Evolutionary conservation across 208 protist species (phyloP).

Genomic region (Naegleria fowleri): DNA sequence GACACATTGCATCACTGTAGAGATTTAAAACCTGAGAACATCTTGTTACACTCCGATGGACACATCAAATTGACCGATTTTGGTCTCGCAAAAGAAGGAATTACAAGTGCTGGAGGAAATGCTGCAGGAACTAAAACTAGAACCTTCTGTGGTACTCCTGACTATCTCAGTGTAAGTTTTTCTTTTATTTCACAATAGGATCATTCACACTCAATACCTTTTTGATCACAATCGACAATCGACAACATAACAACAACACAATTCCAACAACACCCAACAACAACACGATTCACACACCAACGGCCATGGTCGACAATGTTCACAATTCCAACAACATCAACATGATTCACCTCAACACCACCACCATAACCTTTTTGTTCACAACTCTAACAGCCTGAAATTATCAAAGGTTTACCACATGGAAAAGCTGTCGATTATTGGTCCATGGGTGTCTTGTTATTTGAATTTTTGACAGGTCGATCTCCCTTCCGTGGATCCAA

Average conservation of each 20-base stretch:
- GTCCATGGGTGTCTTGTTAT: conserved; percentile 84
- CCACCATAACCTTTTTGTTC: no score
- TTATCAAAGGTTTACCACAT: conserved; percentile 64
- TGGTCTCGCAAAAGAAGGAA: conserved; percentile 50
- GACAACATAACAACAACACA: no score
- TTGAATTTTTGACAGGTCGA: conserved; percentile 83
- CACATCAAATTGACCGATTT: conserved; percentile 76
- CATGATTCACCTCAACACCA: no score
- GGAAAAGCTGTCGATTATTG: conserved; percentile 87
- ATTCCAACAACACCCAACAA: no score
- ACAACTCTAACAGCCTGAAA: conserved; percentile 62
- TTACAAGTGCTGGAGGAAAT: conserved; percentile 41
- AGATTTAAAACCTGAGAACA: conserved; percentile 78
- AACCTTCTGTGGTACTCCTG: conserved; percentile 84
- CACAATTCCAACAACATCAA: no score
- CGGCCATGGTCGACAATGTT: no score
- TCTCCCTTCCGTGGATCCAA: conserved; percentile 38
- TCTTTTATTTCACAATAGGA: background rate
- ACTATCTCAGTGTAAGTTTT: conserved; percentile 63
- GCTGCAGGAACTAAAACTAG: conserved; percentile 49
- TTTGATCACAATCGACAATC: no score
- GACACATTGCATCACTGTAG: no score
- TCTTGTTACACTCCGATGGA: conserved; percentile 67
- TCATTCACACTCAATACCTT: no score
- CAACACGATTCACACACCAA: no score